Evolutionary conservation across 805 yeast genomes (phyloP).

Genomic region (Saturnispora halmiae): DNA sequence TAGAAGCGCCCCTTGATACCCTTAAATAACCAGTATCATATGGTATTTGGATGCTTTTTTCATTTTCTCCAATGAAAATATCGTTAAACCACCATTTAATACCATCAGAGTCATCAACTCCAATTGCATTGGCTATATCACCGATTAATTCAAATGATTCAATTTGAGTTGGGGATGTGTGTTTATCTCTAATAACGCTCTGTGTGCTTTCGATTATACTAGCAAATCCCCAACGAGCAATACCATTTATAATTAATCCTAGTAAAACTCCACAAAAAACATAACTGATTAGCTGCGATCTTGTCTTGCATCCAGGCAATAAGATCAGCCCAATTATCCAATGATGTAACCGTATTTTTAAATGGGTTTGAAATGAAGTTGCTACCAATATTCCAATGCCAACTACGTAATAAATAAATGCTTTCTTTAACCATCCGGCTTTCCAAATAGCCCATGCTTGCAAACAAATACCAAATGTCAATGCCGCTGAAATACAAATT

Average conservation of each 20-base stretch:
- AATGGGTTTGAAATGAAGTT: slow-evolving; percentile 41
- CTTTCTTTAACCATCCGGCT: slow-evolving; percentile 57
- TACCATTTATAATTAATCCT: slow-evolving; percentile 77
- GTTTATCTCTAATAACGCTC: slow-evolving; percentile 48
- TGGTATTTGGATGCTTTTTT: background rate
- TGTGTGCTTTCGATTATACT: slow-evolving; percentile 72
- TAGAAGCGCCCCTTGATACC: slow-evolving; percentile 1
- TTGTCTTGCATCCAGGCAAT: slow-evolving; percentile 76
- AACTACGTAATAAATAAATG: slow-evolving; percentile 43
- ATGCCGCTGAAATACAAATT: slow-evolving; percentile 36
- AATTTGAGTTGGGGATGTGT: background rate
- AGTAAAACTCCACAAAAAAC: slow-evolving; percentile 76
- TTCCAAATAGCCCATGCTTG: slow-evolving; percentile 80
- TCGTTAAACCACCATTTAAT: slow-evolving; percentile 6
- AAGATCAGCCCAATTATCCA: slow-evolving; percentile 66
- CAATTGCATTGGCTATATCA: background rate
- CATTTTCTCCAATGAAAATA: background rate
- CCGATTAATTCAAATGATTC: background rate
- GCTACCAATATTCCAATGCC: slow-evolving; percentile 37
- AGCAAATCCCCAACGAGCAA: slow-evolving; percentile 89
- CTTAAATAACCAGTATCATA: slow-evolving; percentile 3
- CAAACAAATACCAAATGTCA: slow-evolving; percentile 47
- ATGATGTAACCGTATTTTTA: slow-evolving; percentile 73
- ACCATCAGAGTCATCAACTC: background rate
- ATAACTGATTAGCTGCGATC: slow-evolving; percentile 54